Evolutionary conservation across 352 stramenopile genomes (phyloP).

Genomic region (Phytophthora meadii): DNA sequence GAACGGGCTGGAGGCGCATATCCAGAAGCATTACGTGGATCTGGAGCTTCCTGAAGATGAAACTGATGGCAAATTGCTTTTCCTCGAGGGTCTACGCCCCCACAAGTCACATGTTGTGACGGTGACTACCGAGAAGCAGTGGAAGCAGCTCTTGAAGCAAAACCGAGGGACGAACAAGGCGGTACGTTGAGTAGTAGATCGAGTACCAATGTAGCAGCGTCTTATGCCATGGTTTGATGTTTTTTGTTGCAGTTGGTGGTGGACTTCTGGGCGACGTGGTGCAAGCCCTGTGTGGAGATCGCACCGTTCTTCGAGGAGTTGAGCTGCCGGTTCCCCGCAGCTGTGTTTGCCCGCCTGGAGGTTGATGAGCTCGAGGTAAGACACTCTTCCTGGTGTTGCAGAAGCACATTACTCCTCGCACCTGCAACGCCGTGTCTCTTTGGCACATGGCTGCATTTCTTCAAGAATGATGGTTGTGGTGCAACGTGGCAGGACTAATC

Average conservation of each 20-base stretch:
- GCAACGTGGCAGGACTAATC: conserved; percentile 12
- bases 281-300: conserved; percentile 82
- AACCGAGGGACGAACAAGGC: conserved; percentile 48
- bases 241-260: conserved; percentile 68
- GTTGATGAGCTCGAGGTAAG: conserved; percentile 75
- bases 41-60: conserved; percentile 63
- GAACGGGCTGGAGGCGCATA: conserved; percentile 54
- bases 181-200: conserved; percentile 36
- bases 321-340: conserved; percentile 53
- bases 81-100: conserved; percentile 47
- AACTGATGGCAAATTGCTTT: background rate
- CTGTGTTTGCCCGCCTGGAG: conserved; percentile 80
- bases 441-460: conserved; percentile 31
- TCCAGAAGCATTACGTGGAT: conserved; percentile 82
- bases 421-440: conserved; percentile 22
- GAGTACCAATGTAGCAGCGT: no score
- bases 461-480: conserved; percentile 21
- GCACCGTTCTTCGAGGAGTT: conserved; percentile 79
- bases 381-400: conserved; percentile 2
- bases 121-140: conserved; percentile 65
- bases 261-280: conserved; percentile 89
- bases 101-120: conserved; percentile 58
- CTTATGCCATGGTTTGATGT: background rate
- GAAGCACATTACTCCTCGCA: background rate
- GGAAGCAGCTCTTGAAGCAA: conserved; percentile 54